These are phyloP conservation scores for Phytophthora meadii DNA, from an alignment of 352 stramenopile genomes.

Conservation along the genomic window DNA sequence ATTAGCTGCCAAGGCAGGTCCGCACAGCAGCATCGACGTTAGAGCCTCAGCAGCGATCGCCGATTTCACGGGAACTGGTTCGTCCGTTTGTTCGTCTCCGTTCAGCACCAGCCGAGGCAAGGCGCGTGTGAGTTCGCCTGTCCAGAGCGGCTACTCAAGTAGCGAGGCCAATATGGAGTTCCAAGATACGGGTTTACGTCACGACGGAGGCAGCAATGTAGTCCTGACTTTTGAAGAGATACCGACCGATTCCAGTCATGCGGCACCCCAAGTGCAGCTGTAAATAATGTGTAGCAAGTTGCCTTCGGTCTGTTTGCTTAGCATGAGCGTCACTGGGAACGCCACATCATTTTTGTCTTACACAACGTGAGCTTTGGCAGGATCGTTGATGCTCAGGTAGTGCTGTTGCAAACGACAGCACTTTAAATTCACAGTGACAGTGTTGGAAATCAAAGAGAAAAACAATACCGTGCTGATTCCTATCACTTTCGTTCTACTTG, in stretches of 20 bases:
- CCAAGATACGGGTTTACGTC: conserved; percentile 17
- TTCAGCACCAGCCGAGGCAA: conserved; percentile 30
- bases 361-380: neutral
- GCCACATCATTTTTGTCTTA: conserved; percentile 16
- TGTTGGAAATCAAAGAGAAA: conserved; percentile 12
- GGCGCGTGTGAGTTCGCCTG: conserved; percentile 40
- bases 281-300: conserved; percentile 30
- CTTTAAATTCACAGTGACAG: neutral
- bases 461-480: conserved; percentile 21
- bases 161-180: conserved; percentile 43
- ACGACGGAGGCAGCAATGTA: conserved; percentile 30
- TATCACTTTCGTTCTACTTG: conserved; percentile 30
- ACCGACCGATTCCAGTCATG: conserved; percentile 16
- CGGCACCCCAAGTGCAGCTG: conserved; percentile 37
- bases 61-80: conserved; percentile 25
- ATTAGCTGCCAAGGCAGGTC: neutral
- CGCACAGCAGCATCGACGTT: conserved; percentile 1
- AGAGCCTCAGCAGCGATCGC: conserved; percentile 13
- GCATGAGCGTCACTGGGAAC: neutral
- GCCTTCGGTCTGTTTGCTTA: conserved; percentile 1
- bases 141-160: conserved; percentile 20
- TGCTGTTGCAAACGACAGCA: no score
- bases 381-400: neutral
- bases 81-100: conserved; percentile 28
- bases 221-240: conserved; percentile 38